Conservation (phyloP, 345 rosid genomes). For the Turritis glabra region DNA sequence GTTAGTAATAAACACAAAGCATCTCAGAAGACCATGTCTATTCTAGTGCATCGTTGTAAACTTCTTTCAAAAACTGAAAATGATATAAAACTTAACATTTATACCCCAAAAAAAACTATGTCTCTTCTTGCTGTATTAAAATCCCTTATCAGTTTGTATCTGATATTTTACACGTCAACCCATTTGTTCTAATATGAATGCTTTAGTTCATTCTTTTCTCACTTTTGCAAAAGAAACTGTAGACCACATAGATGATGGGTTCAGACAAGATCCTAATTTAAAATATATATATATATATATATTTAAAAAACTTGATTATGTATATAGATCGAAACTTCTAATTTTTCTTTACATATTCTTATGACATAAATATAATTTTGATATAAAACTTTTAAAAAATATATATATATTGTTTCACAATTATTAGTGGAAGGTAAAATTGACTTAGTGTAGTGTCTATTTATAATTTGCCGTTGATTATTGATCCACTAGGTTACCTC, state of each 20-base stretch:
- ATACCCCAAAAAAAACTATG: no score
- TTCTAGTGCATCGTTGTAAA: no score
- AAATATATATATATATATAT: no score
- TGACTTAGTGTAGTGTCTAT: background rate
- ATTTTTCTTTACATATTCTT: background rate
- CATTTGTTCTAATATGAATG: background rate
- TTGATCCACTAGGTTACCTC: background rate
- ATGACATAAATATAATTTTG: background rate
- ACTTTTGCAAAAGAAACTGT: background rate
- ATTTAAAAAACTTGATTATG: no score
- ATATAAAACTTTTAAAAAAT: background rate
- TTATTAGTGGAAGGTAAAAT: background rate
- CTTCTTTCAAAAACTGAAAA: no score
- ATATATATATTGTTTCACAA: background rate
- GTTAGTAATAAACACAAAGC: background rate
- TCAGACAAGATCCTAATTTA: background rate
- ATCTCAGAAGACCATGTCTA: background rate
- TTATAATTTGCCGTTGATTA: background rate
- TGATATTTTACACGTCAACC: constrained; percentile 5
- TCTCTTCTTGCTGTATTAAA: background rate
- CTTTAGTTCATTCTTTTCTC: background rate
- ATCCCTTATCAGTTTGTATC: background rate
- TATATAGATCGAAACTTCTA: background rate
- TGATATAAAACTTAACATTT: no score
- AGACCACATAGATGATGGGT: background rate